Percentiles rank a stretch among this genome's conserved stretches.
phyloP scores from a whole-genome alignment of 2,329 filamentous ascomycete genomes.

The Alternaria novae-zelandiae region DNA sequence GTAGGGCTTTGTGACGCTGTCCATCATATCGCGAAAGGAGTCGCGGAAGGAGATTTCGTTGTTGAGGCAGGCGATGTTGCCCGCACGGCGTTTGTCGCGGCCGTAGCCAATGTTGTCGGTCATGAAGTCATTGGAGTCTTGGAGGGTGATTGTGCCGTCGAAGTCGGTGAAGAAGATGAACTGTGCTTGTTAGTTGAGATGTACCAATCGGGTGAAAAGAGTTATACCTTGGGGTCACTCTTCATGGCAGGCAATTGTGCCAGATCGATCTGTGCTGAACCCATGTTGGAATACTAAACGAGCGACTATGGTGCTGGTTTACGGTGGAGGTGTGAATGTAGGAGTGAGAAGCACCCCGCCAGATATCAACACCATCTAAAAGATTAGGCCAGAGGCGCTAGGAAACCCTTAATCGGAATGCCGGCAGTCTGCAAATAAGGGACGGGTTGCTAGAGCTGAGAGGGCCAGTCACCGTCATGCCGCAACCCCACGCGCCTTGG shows the following conservation, averaged over 20 bases:
- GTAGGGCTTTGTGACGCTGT: constrained; percentile 81
- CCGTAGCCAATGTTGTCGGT: constrained; percentile 94
- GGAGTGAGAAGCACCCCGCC: neutral
- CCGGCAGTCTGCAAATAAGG: constrained; percentile 20
- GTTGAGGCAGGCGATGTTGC: constrained; percentile 78
- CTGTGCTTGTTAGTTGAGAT: constrained; percentile 46
- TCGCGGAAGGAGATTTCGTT: constrained; percentile 76
- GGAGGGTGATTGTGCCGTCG: constrained; percentile 89
- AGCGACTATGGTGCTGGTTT: neutral
- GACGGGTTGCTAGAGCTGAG: neutral
- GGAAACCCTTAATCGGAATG: constrained; percentile 26
- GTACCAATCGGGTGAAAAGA: neutral
- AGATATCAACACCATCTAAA: neutral
- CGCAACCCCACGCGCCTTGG: constrained; percentile 31
- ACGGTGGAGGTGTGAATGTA: neutral
- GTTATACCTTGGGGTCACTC: constrained; percentile 64
- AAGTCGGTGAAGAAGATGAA: constrained; percentile 99
- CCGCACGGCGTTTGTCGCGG: constrained; percentile 68
- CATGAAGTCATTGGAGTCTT: constrained; percentile 73
- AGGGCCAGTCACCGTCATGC: constrained; percentile 23
- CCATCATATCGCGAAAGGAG: constrained; percentile 89
- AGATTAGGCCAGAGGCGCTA: constrained; percentile 15
- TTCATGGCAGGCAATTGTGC: constrained; percentile 55
- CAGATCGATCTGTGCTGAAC: constrained; percentile 37
- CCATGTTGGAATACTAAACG: constrained; percentile 33